phyloP scores from a whole-genome alignment of 768 basidiomycete species.

The Serendipita sp. region DNA sequence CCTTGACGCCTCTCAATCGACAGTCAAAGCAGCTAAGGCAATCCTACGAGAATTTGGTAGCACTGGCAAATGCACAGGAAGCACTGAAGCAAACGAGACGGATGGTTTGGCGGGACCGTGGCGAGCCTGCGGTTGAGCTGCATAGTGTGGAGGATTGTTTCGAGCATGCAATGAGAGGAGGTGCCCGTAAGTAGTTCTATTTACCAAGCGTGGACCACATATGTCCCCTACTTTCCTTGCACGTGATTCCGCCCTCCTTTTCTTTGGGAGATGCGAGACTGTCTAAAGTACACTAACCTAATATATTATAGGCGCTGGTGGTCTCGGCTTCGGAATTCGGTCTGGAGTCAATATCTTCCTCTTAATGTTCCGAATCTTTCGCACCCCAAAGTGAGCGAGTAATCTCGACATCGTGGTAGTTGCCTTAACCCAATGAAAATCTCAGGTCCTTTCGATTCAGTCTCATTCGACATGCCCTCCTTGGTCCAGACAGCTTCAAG shows the following conservation, averaged over 20 bases:
- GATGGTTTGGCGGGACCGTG: slow-evolving; percentile 68
- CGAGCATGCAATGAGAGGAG: slow-evolving; percentile 55
- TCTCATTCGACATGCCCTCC: slow-evolving; percentile 64
- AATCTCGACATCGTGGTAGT: too few relatives aligned
- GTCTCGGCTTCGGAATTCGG: slow-evolving; percentile 66
- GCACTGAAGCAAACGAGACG: slow-evolving; percentile 44
- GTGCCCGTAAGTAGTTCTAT: slow-evolving; percentile 38
- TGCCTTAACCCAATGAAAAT: not conserved
- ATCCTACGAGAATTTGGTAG: slow-evolving; percentile 73
- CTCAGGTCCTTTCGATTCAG: slow-evolving; percentile 45
- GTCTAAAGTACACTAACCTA: not conserved
- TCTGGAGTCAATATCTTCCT: slow-evolving; percentile 72
- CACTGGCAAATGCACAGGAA: slow-evolving; percentile 72
- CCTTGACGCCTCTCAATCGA: slow-evolving; percentile 6
- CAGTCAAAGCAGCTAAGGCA: not conserved
- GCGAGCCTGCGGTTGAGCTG: slow-evolving; percentile 58
- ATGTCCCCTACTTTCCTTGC: not conserved
- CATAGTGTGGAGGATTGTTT: slow-evolving; percentile 47
- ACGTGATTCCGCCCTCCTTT: too few relatives aligned
- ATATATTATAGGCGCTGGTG: slow-evolving; percentile 46
- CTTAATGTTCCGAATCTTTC: slow-evolving; percentile 54
- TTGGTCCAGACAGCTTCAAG: slow-evolving; percentile 66
- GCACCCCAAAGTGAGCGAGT: slow-evolving; percentile 42
- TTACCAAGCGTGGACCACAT: not conserved
- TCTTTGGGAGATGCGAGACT: not conserved